Conservation (phyloP, 2,329 filamentous ascomycete species). For the Zymoseptoria ardabiliae region DNA sequence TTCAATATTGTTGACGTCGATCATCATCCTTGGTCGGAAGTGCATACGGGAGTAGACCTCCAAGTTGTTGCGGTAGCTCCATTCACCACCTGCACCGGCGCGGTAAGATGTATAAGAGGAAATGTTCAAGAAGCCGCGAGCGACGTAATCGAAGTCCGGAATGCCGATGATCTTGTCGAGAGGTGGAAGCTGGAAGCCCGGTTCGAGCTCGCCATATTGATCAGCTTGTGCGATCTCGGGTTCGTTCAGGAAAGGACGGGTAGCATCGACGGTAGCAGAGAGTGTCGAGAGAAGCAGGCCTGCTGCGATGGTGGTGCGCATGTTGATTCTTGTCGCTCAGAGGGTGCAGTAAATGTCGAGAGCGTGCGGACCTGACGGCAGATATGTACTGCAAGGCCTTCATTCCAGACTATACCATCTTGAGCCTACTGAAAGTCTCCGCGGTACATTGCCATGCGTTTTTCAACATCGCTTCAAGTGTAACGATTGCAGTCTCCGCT, state of each 20-base stretch:
- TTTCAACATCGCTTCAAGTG: neutral
- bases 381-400: neutral
- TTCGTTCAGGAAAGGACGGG: slow-evolving; percentile 10
- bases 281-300: neutral
- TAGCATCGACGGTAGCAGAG: slow-evolving; percentile 9
- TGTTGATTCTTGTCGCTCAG: neutral
- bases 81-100: slow-evolving; percentile 22
- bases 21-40: slow-evolving; percentile 15
- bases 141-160: slow-evolving; percentile 13
- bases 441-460: neutral
- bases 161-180: slow-evolving; percentile 17
- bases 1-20: slow-evolving; percentile 20
- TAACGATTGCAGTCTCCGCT: neutral
- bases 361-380: neutral
- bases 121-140: slow-evolving; percentile 10
- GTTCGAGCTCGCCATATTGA: slow-evolving; percentile 10
- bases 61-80: slow-evolving; percentile 25
- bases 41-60: slow-evolving; percentile 20
- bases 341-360: neutral
- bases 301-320: neutral
- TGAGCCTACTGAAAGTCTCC: neutral
- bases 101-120: slow-evolving; percentile 23
- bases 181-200: slow-evolving; percentile 6
- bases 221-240: slow-evolving; percentile 12
- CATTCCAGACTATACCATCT: neutral